Evolutionary conservation across 805 yeast genomes (phyloP).

Genomic region (Cyberlindnera amylophila): DNA sequence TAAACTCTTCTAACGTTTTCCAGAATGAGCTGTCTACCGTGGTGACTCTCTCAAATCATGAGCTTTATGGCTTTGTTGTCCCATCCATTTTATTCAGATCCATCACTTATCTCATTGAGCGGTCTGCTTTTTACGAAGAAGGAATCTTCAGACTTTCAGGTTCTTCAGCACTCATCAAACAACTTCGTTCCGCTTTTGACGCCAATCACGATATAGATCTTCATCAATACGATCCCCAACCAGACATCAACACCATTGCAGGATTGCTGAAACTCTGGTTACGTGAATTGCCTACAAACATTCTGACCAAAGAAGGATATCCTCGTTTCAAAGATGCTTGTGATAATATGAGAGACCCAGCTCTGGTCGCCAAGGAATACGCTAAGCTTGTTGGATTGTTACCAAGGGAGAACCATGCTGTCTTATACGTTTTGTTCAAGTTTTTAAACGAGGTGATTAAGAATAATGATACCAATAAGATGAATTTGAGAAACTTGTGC

Average conservation of each 20-base stretch:
- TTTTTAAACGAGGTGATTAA: slow-evolving; percentile 62
- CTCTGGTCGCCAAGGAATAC: slow-evolving; percentile 29
- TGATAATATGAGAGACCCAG: slow-evolving; percentile 31
- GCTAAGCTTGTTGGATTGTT: slow-evolving; percentile 34
- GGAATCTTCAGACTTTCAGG: slow-evolving; percentile 93
- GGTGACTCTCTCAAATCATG: slow-evolving; percentile 46
- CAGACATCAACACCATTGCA: slow-evolving; percentile 81
- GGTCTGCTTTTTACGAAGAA: slow-evolving; percentile 77
- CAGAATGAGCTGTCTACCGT: slow-evolving; percentile 60
- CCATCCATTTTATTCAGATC: slow-evolving; percentile 82
- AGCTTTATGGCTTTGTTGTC: slow-evolving; percentile 38
- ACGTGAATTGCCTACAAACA: slow-evolving; percentile 66
- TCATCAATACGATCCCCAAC: slow-evolving; percentile 35
- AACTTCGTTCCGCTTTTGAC: slow-evolving; percentile 67
- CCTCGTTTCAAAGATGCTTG: slow-evolving; percentile 36
- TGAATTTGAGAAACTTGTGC: slow-evolving; percentile 77
- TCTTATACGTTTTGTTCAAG: slow-evolving; percentile 62
- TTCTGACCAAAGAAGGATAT: slow-evolving; percentile 55
- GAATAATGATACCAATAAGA: slow-evolving; percentile 63
- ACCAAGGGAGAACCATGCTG: slow-evolving; percentile 53
- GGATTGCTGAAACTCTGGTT: slow-evolving; percentile 81
- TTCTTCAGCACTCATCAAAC: slow-evolving; percentile 70
- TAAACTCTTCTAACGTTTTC: slow-evolving; percentile 45
- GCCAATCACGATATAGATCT: slow-evolving; percentile 65
- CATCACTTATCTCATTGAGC: slow-evolving; percentile 56